A percentile compares a stretch with the other conserved stretches of the same genome.
These are phyloP conservation scores for Malbranchea zuffiana DNA, from an alignment of 2,329 filamentous ascomycete species.

Conservation along the genomic window DNA sequence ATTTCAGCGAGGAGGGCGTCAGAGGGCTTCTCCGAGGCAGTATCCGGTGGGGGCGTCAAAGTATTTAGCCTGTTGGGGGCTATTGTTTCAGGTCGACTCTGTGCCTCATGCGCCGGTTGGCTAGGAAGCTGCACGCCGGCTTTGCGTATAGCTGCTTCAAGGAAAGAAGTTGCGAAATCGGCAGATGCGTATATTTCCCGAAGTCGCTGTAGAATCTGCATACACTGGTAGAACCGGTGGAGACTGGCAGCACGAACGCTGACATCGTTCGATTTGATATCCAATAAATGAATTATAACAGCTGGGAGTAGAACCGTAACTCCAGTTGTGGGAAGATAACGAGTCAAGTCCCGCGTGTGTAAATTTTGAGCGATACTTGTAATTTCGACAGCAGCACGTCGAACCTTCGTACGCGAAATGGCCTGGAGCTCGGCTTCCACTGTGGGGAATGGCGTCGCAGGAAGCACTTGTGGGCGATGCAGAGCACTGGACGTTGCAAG, in stretches of 20 bases:
- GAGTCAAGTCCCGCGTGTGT: conserved; percentile 60
- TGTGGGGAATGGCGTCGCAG: conserved; percentile 50
- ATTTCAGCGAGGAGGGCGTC: conserved; percentile 28
- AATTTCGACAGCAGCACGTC: conserved; percentile 73
- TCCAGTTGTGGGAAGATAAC: conserved; percentile 74
- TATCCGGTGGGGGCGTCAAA: conserved; percentile 34
- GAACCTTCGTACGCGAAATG: conserved; percentile 69
- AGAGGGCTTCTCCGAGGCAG: conserved; percentile 30
- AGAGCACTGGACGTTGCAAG: conserved; percentile 83
- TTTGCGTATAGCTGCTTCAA: conserved; percentile 85
- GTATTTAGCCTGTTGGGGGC: conserved; percentile 19
- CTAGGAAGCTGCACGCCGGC: conserved; percentile 62
- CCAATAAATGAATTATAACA: conserved; percentile 85
- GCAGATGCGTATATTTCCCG: conserved; percentile 85
- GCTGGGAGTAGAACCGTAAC: conserved; percentile 85
- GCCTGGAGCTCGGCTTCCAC: conserved; percentile 63
- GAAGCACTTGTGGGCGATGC: conserved; percentile 81
- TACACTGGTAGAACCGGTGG: conserved; percentile 78
- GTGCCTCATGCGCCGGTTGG: conserved; percentile 21
- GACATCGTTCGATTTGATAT: conserved; percentile 74
- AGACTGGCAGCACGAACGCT: conserved; percentile 62
- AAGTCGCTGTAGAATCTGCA: conserved; percentile 78
- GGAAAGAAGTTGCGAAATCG: conserved; percentile 89
- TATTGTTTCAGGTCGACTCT: conserved; percentile 14
- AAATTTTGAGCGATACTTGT: conserved; percentile 73